A percentile compares a stretch with the other conserved stretches of the same genome.
phyloP scores from a whole-genome alignment of 208 protist species.

The Phytomonas sp. region DNA sequence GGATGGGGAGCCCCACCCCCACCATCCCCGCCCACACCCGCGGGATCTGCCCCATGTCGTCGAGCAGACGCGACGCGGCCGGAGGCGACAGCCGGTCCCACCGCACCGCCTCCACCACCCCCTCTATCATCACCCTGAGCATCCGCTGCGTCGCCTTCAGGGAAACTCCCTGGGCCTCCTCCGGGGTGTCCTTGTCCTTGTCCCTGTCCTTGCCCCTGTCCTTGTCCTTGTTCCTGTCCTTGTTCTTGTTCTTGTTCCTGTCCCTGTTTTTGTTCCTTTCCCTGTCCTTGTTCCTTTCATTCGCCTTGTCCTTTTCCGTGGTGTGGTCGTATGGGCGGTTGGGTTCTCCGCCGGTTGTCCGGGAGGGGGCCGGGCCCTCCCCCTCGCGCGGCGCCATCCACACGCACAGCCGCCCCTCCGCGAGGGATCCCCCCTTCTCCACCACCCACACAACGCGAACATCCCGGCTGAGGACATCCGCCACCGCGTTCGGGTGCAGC shows the following conservation, averaged over 20 bases:
- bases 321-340: not conserved
- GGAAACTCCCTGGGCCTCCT: not conserved
- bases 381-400: not conserved
- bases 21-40: slow-evolving; percentile 19
- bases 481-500: too few species aligned
- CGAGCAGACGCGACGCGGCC: slow-evolving; percentile 13
- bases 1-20: slow-evolving; percentile 4
- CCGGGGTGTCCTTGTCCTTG: not conserved
- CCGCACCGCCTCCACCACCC: slow-evolving; percentile 16
- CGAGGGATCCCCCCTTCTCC: too few species aligned
- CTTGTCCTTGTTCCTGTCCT: not conserved
- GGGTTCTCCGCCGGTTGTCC: not conserved
- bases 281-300: not conserved
- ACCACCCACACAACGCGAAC: too few species aligned
- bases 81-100: slow-evolving; percentile 6
- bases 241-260: not conserved
- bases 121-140: slow-evolving; percentile 12
- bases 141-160: not conserved
- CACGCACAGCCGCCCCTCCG: not conserved
- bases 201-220: not conserved
- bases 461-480: too few species aligned
- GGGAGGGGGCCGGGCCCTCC: not conserved
- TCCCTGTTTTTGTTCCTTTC: not conserved
- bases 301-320: not conserved
- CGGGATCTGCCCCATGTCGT: slow-evolving; percentile 19